Conservation (phyloP, 1,284 basidiomycete species). For the Heterobasidion irregulare region DNA sequence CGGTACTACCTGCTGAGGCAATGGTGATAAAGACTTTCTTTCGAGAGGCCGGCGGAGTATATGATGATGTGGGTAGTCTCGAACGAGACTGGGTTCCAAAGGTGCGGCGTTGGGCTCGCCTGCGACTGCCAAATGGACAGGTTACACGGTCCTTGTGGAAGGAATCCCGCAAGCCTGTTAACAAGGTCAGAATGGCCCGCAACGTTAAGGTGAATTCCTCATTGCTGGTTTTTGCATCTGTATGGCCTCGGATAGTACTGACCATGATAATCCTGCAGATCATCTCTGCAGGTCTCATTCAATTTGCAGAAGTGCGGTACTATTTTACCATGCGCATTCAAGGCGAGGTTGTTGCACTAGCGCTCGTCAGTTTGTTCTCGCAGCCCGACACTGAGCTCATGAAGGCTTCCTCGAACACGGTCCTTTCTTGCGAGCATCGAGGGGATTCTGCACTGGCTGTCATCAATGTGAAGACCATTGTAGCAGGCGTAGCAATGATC, state of each 20-base stretch:
- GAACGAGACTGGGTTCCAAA: background rate
- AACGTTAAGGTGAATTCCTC: slow-evolving; percentile 14
- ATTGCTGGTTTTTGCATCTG: background rate
- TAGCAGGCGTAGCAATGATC: slow-evolving; percentile 21
- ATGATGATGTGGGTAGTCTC: no score
- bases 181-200: slow-evolving; percentile 11
- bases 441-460: slow-evolving; percentile 11
- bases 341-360: background rate
- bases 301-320: slow-evolving; percentile 18
- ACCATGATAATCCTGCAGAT: background rate
- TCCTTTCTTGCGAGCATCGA: slow-evolving; percentile 14
- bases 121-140: slow-evolving; percentile 21
- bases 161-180: slow-evolving; percentile 9
- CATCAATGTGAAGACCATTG: slow-evolving; percentile 12
- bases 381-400: slow-evolving; percentile 13
- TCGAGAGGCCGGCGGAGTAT: background rate
- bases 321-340: slow-evolving; percentile 12
- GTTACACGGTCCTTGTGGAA: slow-evolving; percentile 18
- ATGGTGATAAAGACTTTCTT: background rate
- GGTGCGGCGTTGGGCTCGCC: slow-evolving; percentile 16
- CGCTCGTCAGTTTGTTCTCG: background rate
- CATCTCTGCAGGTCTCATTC: background rate
- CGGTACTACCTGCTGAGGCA: background rate
- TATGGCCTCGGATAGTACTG: background rate
- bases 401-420: slow-evolving; percentile 11